Percentiles rank a stretch among this genome's conserved stretches.
These are phyloP conservation scores for Plasmodium fragile DNA, from an alignment of 169 alveolate genomes.

Conservation along the genomic window DNA sequence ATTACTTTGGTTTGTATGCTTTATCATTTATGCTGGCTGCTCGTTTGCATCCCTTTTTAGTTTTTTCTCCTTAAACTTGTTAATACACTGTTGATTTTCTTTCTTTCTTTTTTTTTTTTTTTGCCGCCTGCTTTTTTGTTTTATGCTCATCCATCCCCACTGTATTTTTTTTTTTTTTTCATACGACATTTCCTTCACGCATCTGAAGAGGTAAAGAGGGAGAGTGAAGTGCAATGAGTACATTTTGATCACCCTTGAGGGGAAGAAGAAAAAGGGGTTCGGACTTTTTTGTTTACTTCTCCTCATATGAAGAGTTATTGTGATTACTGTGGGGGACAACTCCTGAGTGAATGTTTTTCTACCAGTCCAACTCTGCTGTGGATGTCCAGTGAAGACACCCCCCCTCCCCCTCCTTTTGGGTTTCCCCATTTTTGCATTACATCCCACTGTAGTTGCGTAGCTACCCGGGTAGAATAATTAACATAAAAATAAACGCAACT, in stretches of 20 bases:
- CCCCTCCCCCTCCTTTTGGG: not conserved
- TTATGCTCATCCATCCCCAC: not conserved
- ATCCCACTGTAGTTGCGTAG: not conserved
- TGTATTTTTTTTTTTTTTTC: not conserved
- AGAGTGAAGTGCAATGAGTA: not conserved
- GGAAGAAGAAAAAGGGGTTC: not conserved
- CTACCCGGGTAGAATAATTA: not conserved
- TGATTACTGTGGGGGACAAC: not conserved
- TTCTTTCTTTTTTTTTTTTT: too few species aligned
- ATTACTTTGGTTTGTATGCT: not conserved
- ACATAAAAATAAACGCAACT: not conserved
- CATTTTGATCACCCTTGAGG: not conserved
- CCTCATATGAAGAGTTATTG: not conserved
- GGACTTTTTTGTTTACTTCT: not conserved
- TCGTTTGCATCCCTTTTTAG: not conserved
- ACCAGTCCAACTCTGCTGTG: not conserved
- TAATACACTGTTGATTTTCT: not conserved
- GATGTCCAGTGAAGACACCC: not conserved
- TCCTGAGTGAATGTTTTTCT: not conserved
- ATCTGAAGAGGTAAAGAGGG: not conserved
- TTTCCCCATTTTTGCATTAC: not conserved
- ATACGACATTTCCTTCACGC: not conserved
- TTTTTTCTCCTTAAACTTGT: not conserved
- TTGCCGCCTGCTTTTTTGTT: not conserved
- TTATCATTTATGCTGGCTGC: not conserved